Evolutionary conservation across 345 rosid species (phyloP).

Genomic region (Eucalyptus virginea): DNA sequence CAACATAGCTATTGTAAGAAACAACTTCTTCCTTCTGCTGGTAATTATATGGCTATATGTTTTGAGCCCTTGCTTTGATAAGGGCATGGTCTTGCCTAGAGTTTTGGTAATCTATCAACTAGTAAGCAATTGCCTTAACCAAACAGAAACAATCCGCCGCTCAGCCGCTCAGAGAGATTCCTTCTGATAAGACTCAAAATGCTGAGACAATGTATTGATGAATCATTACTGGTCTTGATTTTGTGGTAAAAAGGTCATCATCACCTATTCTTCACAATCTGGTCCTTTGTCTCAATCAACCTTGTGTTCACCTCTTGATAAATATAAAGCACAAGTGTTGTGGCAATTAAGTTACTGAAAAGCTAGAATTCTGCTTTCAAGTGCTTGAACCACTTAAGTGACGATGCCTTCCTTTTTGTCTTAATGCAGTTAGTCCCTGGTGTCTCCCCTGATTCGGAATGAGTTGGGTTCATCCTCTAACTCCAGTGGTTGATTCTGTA

Average conservation of each 20-base stretch:
- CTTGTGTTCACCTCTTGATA: neutral
- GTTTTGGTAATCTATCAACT: neutral
- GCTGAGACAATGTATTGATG: neutral
- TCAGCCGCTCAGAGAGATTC: neutral
- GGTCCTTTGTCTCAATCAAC: neutral
- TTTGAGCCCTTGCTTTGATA: neutral
- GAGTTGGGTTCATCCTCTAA: neutral
- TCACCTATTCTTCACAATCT: neutral
- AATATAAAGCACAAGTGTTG: neutral
- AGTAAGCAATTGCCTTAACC: neutral
- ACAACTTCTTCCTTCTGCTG: neutral
- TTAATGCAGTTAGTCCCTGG: conserved; percentile 83
- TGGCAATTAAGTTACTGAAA: neutral
- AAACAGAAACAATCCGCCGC: neutral
- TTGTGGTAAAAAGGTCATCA: neutral
- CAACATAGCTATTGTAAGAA: conserved; percentile 86
- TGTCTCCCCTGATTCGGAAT: conserved; percentile 50
- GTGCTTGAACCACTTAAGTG: neutral
- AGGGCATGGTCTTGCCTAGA: neutral
- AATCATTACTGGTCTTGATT: neutral
- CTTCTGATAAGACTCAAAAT: neutral
- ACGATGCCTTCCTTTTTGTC: neutral
- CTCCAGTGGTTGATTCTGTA: neutral
- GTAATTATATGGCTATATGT: neutral
- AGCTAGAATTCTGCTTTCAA: neutral